Conservation (phyloP, 352 stramenopile genomes). For the Plasmopara halstedii region DNA sequence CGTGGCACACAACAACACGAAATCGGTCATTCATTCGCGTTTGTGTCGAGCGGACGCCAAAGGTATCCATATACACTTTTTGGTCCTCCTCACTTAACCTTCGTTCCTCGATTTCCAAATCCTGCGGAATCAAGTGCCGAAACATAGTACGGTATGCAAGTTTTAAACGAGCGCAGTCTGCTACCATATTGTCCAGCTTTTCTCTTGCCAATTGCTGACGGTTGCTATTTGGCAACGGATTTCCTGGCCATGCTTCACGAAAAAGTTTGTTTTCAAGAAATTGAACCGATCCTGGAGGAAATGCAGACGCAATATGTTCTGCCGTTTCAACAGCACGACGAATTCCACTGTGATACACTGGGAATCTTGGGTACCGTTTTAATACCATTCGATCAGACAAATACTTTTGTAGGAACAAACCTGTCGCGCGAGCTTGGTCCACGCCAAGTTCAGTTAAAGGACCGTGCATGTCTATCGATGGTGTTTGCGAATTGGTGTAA, state of each 20-base stretch:
- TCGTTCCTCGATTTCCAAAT: conserved; percentile 40
- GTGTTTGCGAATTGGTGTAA: conserved; percentile 41
- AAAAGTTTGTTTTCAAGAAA: conserved; percentile 62
- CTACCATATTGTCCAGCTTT: conserved; percentile 70
- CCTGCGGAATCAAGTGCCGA: conserved; percentile 53
- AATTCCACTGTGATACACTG: conserved; percentile 54
- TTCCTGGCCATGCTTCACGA: conserved; percentile 58
- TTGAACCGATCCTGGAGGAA: conserved; percentile 27
- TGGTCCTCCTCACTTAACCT: conserved; percentile 44
- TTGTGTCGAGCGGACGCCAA: conserved; percentile 29
- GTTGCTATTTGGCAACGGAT: conserved; percentile 54
- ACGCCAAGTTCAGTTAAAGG: conserved; percentile 49
- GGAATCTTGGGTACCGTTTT: conserved; percentile 50
- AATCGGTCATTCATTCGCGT: conserved; percentile 40
- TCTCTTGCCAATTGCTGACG: conserved; percentile 54
- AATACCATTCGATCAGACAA: conserved; percentile 36
- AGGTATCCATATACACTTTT: conserved; percentile 38
- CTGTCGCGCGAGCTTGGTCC: conserved; percentile 37
- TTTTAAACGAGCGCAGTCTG: conserved; percentile 55
- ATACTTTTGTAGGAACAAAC: conserved; percentile 46
- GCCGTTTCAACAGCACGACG: conserved; percentile 46
- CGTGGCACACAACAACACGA: conserved; percentile 54
- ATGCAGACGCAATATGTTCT: conserved; percentile 30
- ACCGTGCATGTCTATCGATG: conserved; percentile 42
- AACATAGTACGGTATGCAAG: conserved; percentile 61